Conservation (phyloP, 2,329 filamentous ascomycete species). For the Penicillium sp. region DNA sequence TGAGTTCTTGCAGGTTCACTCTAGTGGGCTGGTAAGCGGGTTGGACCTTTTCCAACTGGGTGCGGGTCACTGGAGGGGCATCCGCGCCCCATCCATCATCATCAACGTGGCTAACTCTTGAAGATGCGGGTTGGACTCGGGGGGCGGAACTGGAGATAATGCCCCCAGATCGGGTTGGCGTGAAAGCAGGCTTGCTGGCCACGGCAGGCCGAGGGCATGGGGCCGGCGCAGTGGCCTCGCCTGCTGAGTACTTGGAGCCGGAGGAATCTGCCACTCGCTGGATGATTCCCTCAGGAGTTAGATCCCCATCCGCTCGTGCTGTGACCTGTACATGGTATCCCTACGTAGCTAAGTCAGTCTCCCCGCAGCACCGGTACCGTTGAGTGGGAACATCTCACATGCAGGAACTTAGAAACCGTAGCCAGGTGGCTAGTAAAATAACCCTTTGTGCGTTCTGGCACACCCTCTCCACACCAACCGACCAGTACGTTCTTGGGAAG, state of each 20-base stretch:
- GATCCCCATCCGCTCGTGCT: constrained; percentile 82
- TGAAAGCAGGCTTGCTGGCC: constrained; percentile 87
- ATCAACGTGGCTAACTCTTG: constrained; percentile 57
- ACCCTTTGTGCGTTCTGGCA: constrained; percentile 96
- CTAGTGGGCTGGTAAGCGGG: constrained; percentile 93
- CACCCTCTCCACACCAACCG: constrained; percentile 94
- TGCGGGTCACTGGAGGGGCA: constrained; percentile 83
- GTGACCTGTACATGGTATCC: constrained; percentile 98
- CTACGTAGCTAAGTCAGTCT: constrained; percentile 34
- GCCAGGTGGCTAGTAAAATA: constrained; percentile 95
- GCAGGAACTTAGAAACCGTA: constrained; percentile 84
- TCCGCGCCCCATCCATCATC: constrained; percentile 92
- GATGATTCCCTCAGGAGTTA: constrained; percentile 81
- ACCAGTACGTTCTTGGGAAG: constrained; percentile 92
- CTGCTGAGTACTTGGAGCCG: constrained; percentile 84
- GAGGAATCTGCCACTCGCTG: constrained; percentile 94
- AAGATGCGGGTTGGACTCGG: constrained; percentile 48
- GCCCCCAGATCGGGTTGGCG: constrained; percentile 62
- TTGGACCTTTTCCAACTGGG: constrained; percentile 84
- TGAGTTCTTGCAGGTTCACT: constrained; percentile 85
- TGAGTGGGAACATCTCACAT: constrained; percentile 49
- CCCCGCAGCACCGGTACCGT: neutral
- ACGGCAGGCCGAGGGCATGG: constrained; percentile 62
- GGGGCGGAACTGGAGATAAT: constrained; percentile 61
- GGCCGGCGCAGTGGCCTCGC: constrained; percentile 43